phyloP scores from a whole-genome alignment of 352 stramenopile genomes.

The Globisporangium splendens region DNA sequence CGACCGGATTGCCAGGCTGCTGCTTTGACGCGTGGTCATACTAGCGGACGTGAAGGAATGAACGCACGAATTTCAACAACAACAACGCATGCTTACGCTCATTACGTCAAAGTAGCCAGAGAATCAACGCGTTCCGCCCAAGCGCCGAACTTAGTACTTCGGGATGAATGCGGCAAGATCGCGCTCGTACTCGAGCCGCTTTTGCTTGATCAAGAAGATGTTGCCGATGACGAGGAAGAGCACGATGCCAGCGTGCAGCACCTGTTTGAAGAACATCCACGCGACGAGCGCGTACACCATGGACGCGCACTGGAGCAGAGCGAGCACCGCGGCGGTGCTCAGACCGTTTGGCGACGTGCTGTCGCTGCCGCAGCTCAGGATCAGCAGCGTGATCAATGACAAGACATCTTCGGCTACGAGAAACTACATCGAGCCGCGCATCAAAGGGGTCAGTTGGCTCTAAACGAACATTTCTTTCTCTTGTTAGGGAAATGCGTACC shows the following conservation, averaged over 20 bases:
- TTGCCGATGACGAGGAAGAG: conserved; percentile 27
- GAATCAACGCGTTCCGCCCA: too few species aligned
- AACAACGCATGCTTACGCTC: not conserved
- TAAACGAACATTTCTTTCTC: not conserved
- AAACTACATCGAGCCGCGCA: conserved; percentile 22
- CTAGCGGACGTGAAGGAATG: not conserved
- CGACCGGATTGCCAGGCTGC: conserved; percentile 43
- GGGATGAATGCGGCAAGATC: conserved; percentile 29
- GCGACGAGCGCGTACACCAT: conserved; percentile 36
- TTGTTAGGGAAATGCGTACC: not conserved
- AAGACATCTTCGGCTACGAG: conserved; percentile 41
- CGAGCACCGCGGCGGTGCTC: conserved; percentile 35
- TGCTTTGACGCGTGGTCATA: conserved; percentile 44
- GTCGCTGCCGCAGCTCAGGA: conserved; percentile 30
- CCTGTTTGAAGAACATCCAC: conserved; percentile 28
- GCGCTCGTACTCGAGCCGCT: conserved; percentile 24
- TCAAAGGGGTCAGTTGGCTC: too few species aligned
- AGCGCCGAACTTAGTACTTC: conserved; percentile 7
- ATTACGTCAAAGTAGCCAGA: not conserved
- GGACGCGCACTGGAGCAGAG: conserved; percentile 30
- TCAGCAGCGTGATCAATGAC: conserved; percentile 35
- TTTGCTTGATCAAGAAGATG: conserved; percentile 17
- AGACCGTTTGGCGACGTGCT: conserved; percentile 26
- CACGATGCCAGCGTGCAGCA: conserved; percentile 34
- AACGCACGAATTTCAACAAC: too few species aligned